Conservation (phyloP, 805 yeast genomes). For the Wickerhamiella australiensis region DNA sequence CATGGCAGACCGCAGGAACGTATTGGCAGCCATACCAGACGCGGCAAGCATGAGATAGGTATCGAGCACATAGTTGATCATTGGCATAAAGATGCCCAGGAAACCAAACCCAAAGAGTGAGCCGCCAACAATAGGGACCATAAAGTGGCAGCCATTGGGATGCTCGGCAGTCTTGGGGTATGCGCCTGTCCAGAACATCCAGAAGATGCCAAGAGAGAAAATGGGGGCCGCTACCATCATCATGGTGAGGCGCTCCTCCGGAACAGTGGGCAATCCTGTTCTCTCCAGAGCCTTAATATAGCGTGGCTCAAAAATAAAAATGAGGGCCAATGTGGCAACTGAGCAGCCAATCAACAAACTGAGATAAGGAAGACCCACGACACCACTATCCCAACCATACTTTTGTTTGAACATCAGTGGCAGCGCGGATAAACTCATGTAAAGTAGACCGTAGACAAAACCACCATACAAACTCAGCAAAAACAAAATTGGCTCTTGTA, state of each 20-base stretch:
- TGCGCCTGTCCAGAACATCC: constrained; percentile 84
- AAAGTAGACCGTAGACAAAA: constrained; percentile 32
- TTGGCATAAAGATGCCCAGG: constrained; percentile 52
- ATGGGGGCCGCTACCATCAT: constrained; percentile 58
- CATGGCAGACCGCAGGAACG: constrained; percentile 52
- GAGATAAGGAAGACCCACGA: constrained; percentile 66
- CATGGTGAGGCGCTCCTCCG: constrained; percentile 70
- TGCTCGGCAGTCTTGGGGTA: constrained; percentile 46
- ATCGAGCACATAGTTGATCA: constrained; percentile 62
- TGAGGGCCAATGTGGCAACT: constrained; percentile 42
- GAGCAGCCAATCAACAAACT: constrained; percentile 62
- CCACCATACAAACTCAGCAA: constrained; percentile 31
- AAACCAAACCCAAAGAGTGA: constrained; percentile 56
- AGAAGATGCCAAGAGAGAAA: constrained; percentile 68
- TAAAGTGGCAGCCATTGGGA: constrained; percentile 68
- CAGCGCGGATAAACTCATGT: constrained; percentile 31
- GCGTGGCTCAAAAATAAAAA: constrained; percentile 41
- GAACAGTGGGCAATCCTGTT: constrained; percentile 46
- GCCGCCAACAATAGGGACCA: constrained; percentile 61
- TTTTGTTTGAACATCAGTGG: constrained; percentile 33
- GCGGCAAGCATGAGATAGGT: constrained; percentile 61
- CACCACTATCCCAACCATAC: constrained; percentile 51
- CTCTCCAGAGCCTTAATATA: constrained; percentile 37
- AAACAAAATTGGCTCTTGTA: constrained; percentile 31
- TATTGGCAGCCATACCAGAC: constrained; percentile 64